phyloP scores from a whole-genome alignment of 257 asterid species.

The Asclepias syriaca region DNA sequence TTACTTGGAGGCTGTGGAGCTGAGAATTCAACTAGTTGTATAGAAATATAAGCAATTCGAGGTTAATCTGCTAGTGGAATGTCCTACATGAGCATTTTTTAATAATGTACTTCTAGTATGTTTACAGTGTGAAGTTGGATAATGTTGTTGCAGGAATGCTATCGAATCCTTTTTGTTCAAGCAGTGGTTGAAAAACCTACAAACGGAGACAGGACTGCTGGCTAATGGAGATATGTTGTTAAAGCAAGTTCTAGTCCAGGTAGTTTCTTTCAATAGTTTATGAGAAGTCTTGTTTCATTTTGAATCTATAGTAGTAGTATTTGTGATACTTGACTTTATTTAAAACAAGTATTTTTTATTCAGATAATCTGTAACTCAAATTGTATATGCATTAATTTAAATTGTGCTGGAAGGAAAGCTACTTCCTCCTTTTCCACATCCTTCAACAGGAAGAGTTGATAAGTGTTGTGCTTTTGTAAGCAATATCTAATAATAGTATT shows the following conservation, averaged over 20 bases:
- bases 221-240: slow-evolving; percentile 63
- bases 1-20: background rate
- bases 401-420: background rate
- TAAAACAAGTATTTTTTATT: background rate
- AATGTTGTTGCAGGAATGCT: slow-evolving; percentile 64
- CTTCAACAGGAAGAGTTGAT: background rate
- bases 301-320: background rate
- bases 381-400: too few species aligned
- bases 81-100: background rate
- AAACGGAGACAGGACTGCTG: slow-evolving; percentile 59
- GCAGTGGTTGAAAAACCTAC: slow-evolving; percentile 77
- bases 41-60: background rate
- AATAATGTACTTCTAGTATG: background rate
- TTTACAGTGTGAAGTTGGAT: background rate
- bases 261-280: slow-evolving; percentile 19
- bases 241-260: slow-evolving; percentile 75
- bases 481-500: background rate
- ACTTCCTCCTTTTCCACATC: background rate
- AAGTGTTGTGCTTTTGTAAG: background rate
- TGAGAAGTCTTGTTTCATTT: slow-evolving; percentile 2
- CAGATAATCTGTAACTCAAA: background rate
- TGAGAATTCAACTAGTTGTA: too few species aligned
- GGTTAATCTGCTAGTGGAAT: background rate
- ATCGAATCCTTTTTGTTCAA: slow-evolving; percentile 68
- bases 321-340: background rate